Conservation (phyloP, 768 basidiomycete species). For the Rickenella mellea region DNA sequence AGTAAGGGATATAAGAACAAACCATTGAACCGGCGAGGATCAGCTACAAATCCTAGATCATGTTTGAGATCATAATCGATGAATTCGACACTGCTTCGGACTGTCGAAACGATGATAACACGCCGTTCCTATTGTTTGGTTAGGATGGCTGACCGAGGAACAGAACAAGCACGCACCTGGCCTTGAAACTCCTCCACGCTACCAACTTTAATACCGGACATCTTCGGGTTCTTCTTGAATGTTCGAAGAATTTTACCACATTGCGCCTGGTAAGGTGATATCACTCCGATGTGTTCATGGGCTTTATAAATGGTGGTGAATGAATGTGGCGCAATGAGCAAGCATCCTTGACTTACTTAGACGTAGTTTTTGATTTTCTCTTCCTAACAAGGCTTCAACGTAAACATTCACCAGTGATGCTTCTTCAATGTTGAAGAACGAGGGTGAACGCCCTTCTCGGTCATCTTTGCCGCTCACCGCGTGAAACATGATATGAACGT, state of each 20-base stretch:
- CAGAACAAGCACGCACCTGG: constrained; percentile 17
- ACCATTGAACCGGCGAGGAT: constrained; percentile 11
- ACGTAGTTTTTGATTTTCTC: constrained; percentile 15
- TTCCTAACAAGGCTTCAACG: constrained; percentile 16
- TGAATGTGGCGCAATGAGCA: neutral
- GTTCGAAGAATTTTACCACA: constrained; percentile 20
- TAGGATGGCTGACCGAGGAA: too few relatives aligned
- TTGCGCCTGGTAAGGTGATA: constrained; percentile 31
- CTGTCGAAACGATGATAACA: constrained; percentile 10
- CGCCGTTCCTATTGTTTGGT: constrained; percentile 8
- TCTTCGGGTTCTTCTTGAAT: constrained; percentile 13
- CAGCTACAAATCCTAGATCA: constrained; percentile 9
- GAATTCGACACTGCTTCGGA: constrained; percentile 7
- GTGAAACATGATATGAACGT: constrained; percentile 25
- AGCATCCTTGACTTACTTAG: constrained; percentile 20
- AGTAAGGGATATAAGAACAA: neutral
- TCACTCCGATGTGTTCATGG: constrained; percentile 25
- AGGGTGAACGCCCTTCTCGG: constrained; percentile 25
- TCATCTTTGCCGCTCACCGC: constrained; percentile 22
- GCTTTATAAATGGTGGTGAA: constrained; percentile 9
- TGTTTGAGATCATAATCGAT: constrained; percentile 8
- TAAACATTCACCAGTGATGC: constrained; percentile 25
- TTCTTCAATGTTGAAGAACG: constrained; percentile 30
- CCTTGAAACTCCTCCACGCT: constrained; percentile 34
- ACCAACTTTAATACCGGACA: constrained; percentile 21